These are phyloP conservation scores for Quercus variabilis DNA, from an alignment of 306 rosid species.

Conservation along the genomic window DNA sequence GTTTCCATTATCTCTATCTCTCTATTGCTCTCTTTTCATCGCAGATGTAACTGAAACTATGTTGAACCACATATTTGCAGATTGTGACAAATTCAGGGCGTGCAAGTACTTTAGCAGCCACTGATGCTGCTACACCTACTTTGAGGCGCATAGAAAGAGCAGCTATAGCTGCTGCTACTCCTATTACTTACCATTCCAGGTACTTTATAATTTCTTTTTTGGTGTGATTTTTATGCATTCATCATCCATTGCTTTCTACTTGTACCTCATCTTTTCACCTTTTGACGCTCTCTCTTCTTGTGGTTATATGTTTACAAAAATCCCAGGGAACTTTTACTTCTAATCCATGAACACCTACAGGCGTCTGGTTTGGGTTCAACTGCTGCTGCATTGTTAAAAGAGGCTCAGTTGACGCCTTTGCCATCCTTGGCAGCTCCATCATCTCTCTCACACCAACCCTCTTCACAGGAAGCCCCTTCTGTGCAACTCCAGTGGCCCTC, in stretches of 20 bases:
- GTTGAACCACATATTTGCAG: constrained; percentile 38
- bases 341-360: constrained; percentile 93
- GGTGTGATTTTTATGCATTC: background rate
- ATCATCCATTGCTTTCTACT: background rate
- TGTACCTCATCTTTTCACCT: background rate
- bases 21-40: background rate
- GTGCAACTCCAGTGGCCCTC: constrained; percentile 78
- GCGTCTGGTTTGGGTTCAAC: constrained; percentile 81
- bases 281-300: constrained; percentile 18
- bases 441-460: constrained; percentile 60
- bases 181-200: constrained; percentile 95
- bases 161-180: constrained; percentile 99
- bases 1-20: background rate
- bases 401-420: constrained; percentile 92
- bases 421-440: constrained; percentile 74
- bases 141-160: constrained; percentile 99
- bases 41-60: background rate
- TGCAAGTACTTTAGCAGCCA: constrained; percentile 93
- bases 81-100: constrained; percentile 98
- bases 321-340: constrained; percentile 84
- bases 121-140: constrained; percentile 99
- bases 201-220: constrained; percentile 26
- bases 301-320: constrained; percentile 15
- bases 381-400: constrained; percentile 73
- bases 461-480: constrained; percentile 65